A percentile compares a stretch with the other conserved stretches of the same genome.
Evolutionary conservation across 306 rosid species (phyloP).

Genomic region (Rosa persica): DNA sequence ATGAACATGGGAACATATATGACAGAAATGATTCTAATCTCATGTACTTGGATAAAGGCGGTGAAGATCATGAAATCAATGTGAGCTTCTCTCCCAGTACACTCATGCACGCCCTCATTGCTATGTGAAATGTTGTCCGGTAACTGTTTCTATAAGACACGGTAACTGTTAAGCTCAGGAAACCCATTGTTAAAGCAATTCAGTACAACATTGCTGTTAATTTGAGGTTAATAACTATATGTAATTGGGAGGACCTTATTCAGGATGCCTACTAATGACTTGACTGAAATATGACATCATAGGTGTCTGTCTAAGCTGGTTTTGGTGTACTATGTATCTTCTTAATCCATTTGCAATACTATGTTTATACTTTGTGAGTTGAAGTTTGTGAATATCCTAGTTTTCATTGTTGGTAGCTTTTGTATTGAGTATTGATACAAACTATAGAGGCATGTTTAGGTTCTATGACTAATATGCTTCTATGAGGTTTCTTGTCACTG

Average conservation of each 20-base stretch:
- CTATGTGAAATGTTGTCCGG: conserved; percentile 1
- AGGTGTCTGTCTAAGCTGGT: not conserved
- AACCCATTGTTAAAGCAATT: not conserved
- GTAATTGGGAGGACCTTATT: not conserved
- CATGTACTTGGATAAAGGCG: conserved; percentile 82
- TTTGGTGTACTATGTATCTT: not conserved
- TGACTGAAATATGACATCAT: not conserved
- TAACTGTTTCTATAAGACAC: not conserved
- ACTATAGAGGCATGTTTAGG: not conserved
- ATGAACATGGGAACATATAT: conserved; percentile 69
- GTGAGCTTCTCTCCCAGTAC: conserved; percentile 18
- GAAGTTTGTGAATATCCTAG: not conserved
- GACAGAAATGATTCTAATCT: conserved; percentile 62
- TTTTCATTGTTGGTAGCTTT: not conserved
- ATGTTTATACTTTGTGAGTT: not conserved
- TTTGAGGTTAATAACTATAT: not conserved
- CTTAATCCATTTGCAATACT: not conserved
- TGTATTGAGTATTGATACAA: not conserved
- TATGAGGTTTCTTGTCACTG: conserved; percentile 11
- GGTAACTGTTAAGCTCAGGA: not conserved
- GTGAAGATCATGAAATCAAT: conserved; percentile 91
- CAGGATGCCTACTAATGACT: not conserved
- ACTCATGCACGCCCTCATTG: not conserved
- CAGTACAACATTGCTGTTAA: not conserved
- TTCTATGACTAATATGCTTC: not conserved